Evolutionary conservation across 2,329 filamentous ascomycete genomes (phyloP).

Genomic region (Ascochyta koolunga): DNA sequence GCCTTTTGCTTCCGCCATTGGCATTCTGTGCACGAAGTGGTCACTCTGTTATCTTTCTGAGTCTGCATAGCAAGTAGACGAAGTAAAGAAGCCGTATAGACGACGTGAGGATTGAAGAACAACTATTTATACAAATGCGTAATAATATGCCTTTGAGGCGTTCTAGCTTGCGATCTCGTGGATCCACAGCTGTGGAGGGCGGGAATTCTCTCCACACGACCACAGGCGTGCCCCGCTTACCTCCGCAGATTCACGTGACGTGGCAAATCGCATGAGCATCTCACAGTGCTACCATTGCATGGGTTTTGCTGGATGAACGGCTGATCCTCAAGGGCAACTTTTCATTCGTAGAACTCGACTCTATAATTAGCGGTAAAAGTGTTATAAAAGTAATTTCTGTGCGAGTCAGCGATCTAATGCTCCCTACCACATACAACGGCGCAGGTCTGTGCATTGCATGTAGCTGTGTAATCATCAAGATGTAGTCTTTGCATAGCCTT

Average conservation of each 20-base stretch:
- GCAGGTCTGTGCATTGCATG: too few relatives aligned
- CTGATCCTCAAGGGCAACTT: too few relatives aligned
- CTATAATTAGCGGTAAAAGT: too few relatives aligned
- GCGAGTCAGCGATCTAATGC: too few relatives aligned
- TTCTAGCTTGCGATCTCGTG: slow-evolving; percentile 3
- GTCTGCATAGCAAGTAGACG: slow-evolving; percentile 23
- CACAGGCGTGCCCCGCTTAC: neutral
- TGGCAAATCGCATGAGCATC: slow-evolving; percentile 3
- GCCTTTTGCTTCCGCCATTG: slow-evolving; percentile 60
- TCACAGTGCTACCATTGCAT: neutral
- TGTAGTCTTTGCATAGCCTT: too few relatives aligned
- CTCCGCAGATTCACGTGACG: slow-evolving; percentile 3
- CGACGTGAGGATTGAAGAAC: neutral
- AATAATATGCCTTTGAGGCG: neutral
- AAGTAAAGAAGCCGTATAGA: neutral
- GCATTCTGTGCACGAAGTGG: slow-evolving; percentile 55
- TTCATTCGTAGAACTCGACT: too few relatives aligned
- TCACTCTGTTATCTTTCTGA: slow-evolving; percentile 32
- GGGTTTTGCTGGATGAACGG: too few relatives aligned
- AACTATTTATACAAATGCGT: neutral
- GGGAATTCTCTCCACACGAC: slow-evolving; percentile 1
- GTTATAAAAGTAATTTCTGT: too few relatives aligned
- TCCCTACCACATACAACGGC: too few relatives aligned
- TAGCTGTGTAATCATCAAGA: too few relatives aligned
- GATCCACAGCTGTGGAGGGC: neutral